A percentile compares a stretch with the other conserved stretches of the same genome.
Conservation (phyloP, 2,329 filamentous ascomycete species). For the Thelonectria discophora region DNA sequence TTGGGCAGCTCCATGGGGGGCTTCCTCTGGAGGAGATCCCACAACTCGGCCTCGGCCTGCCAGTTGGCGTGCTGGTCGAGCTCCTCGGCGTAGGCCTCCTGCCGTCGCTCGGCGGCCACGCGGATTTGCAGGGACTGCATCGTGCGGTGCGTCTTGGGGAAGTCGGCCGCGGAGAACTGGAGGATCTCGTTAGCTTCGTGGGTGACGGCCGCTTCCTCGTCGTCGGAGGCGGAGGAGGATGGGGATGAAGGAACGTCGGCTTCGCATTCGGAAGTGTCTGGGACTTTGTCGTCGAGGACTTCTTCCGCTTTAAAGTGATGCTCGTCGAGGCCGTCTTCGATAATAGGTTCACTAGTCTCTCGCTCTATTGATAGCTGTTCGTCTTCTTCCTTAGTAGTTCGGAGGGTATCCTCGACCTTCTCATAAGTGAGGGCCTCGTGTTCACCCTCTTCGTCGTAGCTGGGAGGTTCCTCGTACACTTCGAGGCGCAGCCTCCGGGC, state of each 20-base stretch:
- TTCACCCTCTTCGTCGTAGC: constrained; percentile 35
- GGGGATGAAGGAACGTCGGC: background rate
- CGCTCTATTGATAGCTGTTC: background rate
- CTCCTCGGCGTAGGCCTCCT: constrained; percentile 56
- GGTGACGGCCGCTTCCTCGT: constrained; percentile 45
- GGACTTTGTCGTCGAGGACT: constrained; percentile 22
- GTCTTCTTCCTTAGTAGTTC: constrained; percentile 11
- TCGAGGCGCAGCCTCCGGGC: constrained; percentile 60
- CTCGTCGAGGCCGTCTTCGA: background rate
- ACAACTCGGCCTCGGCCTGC: constrained; percentile 56
- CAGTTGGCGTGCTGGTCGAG: constrained; percentile 52
- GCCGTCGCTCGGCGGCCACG: constrained; percentile 52
- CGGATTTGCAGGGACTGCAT: constrained; percentile 49
- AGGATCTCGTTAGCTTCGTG: constrained; percentile 56
- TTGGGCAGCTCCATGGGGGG: constrained; percentile 49
- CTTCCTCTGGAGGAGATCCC: constrained; percentile 53
- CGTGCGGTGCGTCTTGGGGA: constrained; percentile 49
- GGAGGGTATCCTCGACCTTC: constrained; percentile 29
- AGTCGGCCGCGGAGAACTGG: constrained; percentile 51
- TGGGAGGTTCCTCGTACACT: constrained; percentile 52
- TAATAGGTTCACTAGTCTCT: background rate
- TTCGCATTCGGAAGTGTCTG: constrained; percentile 32
- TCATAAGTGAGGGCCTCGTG: constrained; percentile 31
- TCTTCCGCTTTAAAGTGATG: background rate
- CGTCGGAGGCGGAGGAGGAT: constrained; percentile 23